phyloP scores from a whole-genome alignment of 106 monocot species.

The Apostasia ramifera region DNA sequence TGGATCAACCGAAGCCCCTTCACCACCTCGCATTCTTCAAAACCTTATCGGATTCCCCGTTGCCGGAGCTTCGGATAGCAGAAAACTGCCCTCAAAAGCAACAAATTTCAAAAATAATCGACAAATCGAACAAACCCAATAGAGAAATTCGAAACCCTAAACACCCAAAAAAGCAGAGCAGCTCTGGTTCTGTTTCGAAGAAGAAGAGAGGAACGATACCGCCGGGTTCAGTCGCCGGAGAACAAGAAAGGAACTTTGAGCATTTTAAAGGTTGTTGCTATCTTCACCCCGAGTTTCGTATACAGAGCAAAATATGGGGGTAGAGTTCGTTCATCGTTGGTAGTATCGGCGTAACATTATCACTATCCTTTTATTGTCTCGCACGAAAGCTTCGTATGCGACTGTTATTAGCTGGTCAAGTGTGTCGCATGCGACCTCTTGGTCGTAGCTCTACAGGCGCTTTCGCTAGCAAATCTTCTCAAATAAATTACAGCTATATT shows the following conservation, averaged over 20 bases:
- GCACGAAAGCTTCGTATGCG: too few relatives aligned
- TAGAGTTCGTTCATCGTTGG: too few relatives aligned
- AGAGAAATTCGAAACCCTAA: neutral
- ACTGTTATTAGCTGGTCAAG: too few relatives aligned
- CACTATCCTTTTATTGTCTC: too few relatives aligned
- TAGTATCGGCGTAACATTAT: too few relatives aligned
- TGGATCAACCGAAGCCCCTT: neutral
- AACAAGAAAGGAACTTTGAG: slow-evolving; percentile 4
- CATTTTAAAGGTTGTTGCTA: neutral
- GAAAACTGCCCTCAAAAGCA: neutral
- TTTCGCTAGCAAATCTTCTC: too few relatives aligned
- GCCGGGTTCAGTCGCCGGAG: neutral
- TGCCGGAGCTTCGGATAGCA: neutral
- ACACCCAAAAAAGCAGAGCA: slow-evolving; percentile 2
- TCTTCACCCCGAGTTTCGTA: neutral
- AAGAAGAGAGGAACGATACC: neutral
- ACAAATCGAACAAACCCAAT: neutral
- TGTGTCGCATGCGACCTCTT: too few relatives aligned
- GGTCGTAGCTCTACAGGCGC: too few relatives aligned
- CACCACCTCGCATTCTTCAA: slow-evolving; percentile 1
- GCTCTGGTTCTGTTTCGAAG: neutral
- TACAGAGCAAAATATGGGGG: too few relatives aligned
- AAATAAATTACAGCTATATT: too few relatives aligned
- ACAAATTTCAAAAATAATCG: too few relatives aligned
- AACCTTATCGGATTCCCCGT: slow-evolving; percentile 1